A percentile compares a stretch with the other conserved stretches of the same genome.
These are phyloP conservation scores for Aspergillus sparsus DNA, from an alignment of 495 filamentous ascomycete species.

Conservation along the genomic window DNA sequence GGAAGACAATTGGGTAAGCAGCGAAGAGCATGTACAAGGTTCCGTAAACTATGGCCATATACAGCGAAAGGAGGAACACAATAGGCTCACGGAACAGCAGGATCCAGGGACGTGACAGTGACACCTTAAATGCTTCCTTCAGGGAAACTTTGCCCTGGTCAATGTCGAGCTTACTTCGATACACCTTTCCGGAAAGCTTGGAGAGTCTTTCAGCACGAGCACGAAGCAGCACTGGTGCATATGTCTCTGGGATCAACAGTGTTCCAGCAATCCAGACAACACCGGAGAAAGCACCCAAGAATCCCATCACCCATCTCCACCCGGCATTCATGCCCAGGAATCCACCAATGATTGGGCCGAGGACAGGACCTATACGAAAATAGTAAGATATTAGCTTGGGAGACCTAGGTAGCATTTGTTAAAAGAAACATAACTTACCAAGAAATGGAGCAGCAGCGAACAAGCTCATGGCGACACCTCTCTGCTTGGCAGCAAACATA, in stretches of 20 bases:
- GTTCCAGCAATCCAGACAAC: slow-evolving; percentile 56
- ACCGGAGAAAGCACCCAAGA: slow-evolving; percentile 53
- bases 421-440: slow-evolving; percentile 29
- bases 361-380: slow-evolving; percentile 48
- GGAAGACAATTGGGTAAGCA: slow-evolving; percentile 78
- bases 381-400: slow-evolving; percentile 2
- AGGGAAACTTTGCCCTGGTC: slow-evolving; percentile 44
- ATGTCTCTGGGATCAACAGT: slow-evolving; percentile 61
- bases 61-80: slow-evolving; percentile 64
- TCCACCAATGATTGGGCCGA: slow-evolving; percentile 62
- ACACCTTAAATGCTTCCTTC: slow-evolving; percentile 42
- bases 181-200: slow-evolving; percentile 58
- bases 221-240: slow-evolving; percentile 59
- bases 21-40: slow-evolving; percentile 85
- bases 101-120: slow-evolving; percentile 53
- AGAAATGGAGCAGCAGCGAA: slow-evolving; percentile 70
- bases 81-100: slow-evolving; percentile 58
- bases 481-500: slow-evolving; percentile 64
- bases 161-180: slow-evolving; percentile 49
- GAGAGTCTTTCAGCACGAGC: slow-evolving; percentile 54
- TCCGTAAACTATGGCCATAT: slow-evolving; percentile 75
- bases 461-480: slow-evolving; percentile 63
- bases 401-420: not conserved
- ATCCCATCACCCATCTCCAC: slow-evolving; percentile 70
- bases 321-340: slow-evolving; percentile 60